These are phyloP conservation scores for Nigrospora osmanthi DNA, from an alignment of 2,329 filamentous ascomycete species.

Conservation along the genomic window DNA sequence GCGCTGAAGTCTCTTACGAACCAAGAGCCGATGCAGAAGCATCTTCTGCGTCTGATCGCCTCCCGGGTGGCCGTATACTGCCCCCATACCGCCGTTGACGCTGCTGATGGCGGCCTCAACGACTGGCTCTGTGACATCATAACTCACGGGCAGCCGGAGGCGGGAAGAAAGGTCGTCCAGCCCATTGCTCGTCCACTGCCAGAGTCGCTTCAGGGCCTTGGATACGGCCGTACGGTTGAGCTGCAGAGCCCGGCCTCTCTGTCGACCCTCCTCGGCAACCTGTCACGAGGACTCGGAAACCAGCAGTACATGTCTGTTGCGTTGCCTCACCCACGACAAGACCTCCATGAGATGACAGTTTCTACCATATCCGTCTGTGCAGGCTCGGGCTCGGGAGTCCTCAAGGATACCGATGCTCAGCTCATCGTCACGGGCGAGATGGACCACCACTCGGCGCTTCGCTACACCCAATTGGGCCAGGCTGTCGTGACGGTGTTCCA, in stretches of 20 bases:
- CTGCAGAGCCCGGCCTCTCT: slow-evolving; percentile 31
- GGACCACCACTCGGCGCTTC: slow-evolving; percentile 84
- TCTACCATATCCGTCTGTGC: slow-evolving; percentile 78
- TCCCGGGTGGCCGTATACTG: slow-evolving; percentile 92
- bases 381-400: slow-evolving; percentile 73
- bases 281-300: slow-evolving; percentile 62
- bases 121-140: slow-evolving; percentile 92
- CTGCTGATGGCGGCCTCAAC: slow-evolving; percentile 75
- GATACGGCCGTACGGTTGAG: slow-evolving; percentile 44
- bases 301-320: slow-evolving; percentile 46
- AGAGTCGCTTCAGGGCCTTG: slow-evolving; percentile 35
- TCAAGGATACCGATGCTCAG: slow-evolving; percentile 65
- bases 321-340: slow-evolving; percentile 40
- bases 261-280: slow-evolving; percentile 34
- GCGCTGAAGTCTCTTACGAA: slow-evolving; percentile 84
- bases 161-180: slow-evolving; percentile 33
- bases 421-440: slow-evolving; percentile 88
- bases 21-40: slow-evolving; percentile 77
- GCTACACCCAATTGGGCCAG: slow-evolving; percentile 75
- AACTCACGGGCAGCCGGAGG: slow-evolving; percentile 37
- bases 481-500: slow-evolving; percentile 84
- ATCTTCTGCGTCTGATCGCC: slow-evolving; percentile 72
- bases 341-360: slow-evolving; percentile 33
- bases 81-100: slow-evolving; percentile 91
- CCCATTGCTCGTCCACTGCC: slow-evolving; percentile 33